Base-by-base conservation (phyloP, 306 rosid species). In the Abrus precatorius region DNA sequence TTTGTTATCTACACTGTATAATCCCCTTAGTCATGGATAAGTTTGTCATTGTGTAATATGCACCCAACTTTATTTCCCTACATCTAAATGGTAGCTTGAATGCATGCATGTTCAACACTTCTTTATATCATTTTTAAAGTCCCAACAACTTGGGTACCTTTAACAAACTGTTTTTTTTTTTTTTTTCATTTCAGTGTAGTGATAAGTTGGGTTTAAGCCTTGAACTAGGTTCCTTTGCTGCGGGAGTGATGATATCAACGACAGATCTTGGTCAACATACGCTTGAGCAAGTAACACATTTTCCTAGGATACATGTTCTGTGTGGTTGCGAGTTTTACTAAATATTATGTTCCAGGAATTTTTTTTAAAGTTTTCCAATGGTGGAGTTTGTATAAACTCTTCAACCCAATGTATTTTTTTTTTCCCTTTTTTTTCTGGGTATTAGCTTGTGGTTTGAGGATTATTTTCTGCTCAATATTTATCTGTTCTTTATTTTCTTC, bases 221-320 rank as follows among this genome's bases (percentile, higher is more conserved):
- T 75, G 98, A 96, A 83, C 83, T 96, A 54, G 99, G 99, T 83
- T 96, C 99, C 69, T 96, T 93, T 74, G 98, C 99, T n/a, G 98
- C 97, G 1, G 98, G 99, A 47, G 98, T 96, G 85, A 96, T 96
- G 98, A 93, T 96, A 83, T 90, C 98, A 77, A 96, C 99, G 5
- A 96, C 99, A 69, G 98, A 90, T 92, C 99, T 95, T 79, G 99
- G 93, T 81, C 99, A 95, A 79, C 99, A 95, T 83, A 93, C 99
- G 7, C 93, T 95, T 77, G 97, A 95, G 79, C 97, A 95, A 82
- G 99, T 92, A 89, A 75, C 65, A 33, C 60, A 68, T 72, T 74
- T 52, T 80, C 80, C 80, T 73, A 29, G 36, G 47, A 67, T 59
- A 55, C 82, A 44, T 67, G 47, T 67, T 80, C 49, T 79, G 65